These are phyloP conservation scores for Penicillium odoratum DNA, from an alignment of 495 filamentous ascomycete species.

Conservation along the genomic window DNA sequence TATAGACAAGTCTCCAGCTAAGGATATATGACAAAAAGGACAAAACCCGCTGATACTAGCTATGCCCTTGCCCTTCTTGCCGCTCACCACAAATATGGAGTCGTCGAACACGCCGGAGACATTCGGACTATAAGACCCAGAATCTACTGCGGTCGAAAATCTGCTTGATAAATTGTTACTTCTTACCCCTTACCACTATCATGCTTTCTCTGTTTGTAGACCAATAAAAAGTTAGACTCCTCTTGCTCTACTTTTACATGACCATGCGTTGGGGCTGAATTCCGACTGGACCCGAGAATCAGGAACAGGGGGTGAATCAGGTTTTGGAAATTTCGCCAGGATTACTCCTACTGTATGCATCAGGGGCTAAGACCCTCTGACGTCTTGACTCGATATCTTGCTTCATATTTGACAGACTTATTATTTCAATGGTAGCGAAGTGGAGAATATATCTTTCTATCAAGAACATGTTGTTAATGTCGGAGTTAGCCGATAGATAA, in stretches of 20 bases:
- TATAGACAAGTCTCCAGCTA: too few species aligned
- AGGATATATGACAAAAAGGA: too few species aligned
- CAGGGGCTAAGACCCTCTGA: neutral
- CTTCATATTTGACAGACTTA: neutral
- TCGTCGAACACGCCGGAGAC: too few species aligned
- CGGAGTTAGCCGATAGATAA: neutral
- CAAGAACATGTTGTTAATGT: neutral
- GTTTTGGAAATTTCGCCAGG: neutral
- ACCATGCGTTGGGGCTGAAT: neutral
- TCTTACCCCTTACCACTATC: too few species aligned
- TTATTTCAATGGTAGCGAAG: neutral
- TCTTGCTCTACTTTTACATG: neutral
- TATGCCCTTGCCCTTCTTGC: too few species aligned
- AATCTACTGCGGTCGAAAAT: too few species aligned
- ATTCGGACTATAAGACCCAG: too few species aligned
- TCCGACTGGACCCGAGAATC: neutral
- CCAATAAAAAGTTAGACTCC: neutral
- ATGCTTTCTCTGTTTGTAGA: neutral
- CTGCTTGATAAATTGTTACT: too few species aligned
- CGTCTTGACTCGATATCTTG: neutral
- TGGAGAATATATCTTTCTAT: neutral
- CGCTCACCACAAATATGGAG: too few species aligned
- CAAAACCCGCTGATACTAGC: too few species aligned
- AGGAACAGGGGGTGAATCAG: slow-evolving; percentile 1
- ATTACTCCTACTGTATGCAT: neutral